Evolutionary conservation across 208 protist species (phyloP).

Genomic region (Tritrichomonas foetus): DNA sequence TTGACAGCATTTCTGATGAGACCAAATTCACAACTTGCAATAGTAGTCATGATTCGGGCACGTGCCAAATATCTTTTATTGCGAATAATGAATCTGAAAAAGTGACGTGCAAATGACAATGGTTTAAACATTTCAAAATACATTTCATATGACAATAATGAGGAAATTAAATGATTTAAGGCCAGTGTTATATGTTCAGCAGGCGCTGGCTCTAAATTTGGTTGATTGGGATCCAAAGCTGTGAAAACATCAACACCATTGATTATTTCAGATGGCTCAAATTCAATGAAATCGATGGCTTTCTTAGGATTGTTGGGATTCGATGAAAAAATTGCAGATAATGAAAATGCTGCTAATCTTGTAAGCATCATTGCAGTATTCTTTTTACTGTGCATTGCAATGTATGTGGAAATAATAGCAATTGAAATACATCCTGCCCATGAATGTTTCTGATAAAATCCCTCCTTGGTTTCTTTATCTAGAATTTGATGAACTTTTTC

Average conservation of each 20-base stretch:
- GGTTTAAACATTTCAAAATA: conserved; percentile 38
- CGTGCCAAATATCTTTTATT: not conserved
- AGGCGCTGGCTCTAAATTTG: not conserved
- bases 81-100: conserved; percentile 16
- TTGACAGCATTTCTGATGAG: not conserved
- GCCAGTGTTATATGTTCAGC: not conserved
- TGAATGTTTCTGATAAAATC: conserved; percentile 27
- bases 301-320: not conserved
- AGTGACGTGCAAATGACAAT: not conserved
- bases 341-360: not conserved
- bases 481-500: conserved; percentile 34
- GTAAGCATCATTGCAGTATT: not conserved
- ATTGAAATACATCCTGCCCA: not conserved
- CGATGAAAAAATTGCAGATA: not conserved
- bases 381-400: not conserved
- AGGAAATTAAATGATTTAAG: not conserved
- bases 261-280: conserved; percentile 23
- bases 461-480: not conserved
- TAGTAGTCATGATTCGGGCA: not conserved
- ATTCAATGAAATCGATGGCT: not conserved
- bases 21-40: not conserved
- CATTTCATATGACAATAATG: conserved; percentile 8
- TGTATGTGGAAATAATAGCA: not conserved
- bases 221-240: not conserved
- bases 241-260: conserved; percentile 11